Evolutionary conservation across 208 protist genomes (phyloP), one percentile per base, ranked within the genome.

Genomic region (Lotmaria passim): DNA sequence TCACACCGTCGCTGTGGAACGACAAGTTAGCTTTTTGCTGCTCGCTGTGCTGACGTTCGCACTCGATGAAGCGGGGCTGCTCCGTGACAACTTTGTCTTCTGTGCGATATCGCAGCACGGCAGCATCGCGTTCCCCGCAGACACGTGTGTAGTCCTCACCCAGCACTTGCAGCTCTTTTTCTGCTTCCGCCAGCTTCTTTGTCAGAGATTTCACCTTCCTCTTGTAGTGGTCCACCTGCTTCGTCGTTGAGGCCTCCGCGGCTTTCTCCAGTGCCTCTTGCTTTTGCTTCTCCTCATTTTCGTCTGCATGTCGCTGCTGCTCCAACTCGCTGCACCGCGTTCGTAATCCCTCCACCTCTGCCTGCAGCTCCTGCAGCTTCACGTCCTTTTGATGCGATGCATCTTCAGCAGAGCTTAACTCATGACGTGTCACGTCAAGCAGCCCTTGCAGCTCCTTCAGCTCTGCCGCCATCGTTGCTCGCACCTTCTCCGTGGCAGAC

Each of bases 131-230:
- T 48, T 78, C 72, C 10, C 31, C 41, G 28, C 41, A 69, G 34
- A 67, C 61, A 2, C 28, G 30, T 39, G 52, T 60, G 34, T 61
- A 57, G 34, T 76, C 64, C 28, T 81, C 66, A 17, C 26, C 60
- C 15, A 55, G 70, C 57, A 57, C 38, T 34, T 67, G 60, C 30
- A 85, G 44, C 61, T 82, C 76, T 11, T 15, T 28, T 33, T 53
- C 23, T 24, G 46, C 64, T 12, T 65, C 48, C n/a, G 23, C 57
- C 19, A 77, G 67, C 60, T 63, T 53, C 26, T 47, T 43, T 1
- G 21, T 19, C 34, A 65, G 17, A 0, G 28, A 26, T 31, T 15
- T 60, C 19, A 34, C 7, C 36, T 70, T 66, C 19, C 55, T 51
- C 64, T 67, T 61, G 51, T 73, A 61, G 7, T 47, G 67, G 30